Evolutionary conservation across 2,329 filamentous ascomycete species (phyloP).

Genomic region (Mycosphaerella sp.): DNA sequence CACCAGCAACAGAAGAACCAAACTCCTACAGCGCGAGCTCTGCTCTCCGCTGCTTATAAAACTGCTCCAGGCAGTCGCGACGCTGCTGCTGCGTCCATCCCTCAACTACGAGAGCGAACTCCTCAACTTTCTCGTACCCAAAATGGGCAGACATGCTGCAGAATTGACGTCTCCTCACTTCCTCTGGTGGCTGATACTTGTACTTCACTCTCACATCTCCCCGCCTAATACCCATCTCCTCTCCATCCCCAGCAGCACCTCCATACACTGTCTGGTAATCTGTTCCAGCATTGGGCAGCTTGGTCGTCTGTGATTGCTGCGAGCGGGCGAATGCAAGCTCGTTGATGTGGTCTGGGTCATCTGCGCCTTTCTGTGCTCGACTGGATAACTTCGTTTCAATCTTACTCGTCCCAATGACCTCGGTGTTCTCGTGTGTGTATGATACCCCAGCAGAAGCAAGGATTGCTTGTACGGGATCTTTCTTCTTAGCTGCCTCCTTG

Average conservation of each 20-base stretch:
- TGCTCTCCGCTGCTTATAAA: constrained; percentile 62
- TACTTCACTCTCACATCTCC: constrained; percentile 44
- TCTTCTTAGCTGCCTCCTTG: constrained; percentile 37
- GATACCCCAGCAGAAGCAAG: constrained; percentile 81
- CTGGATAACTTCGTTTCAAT: constrained; percentile 81
- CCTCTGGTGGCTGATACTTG: constrained; percentile 65
- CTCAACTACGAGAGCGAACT: constrained; percentile 88
- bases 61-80: constrained; percentile 68
- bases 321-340: constrained; percentile 33
- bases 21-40: background rate
- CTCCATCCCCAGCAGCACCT: constrained; percentile 10
- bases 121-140: constrained; percentile 67
- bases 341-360: constrained; percentile 46
- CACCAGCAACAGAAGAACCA: background rate
- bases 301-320: constrained; percentile 44
- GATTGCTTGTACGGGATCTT: constrained; percentile 81
- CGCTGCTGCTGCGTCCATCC: constrained; percentile 80
- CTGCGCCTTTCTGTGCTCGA: constrained; percentile 60
- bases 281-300: constrained; percentile 6
- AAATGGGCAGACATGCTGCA: constrained; percentile 80
- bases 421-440: constrained; percentile 94
- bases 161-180: constrained; percentile 75
- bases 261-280: background rate
- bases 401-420: constrained; percentile 87
- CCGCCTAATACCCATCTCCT: no score